Evolutionary conservation across 2,329 filamentous ascomycete species (phyloP), one percentile per base, ranked within the genome.

Genomic region (Didymosphaeria variabile): DNA sequence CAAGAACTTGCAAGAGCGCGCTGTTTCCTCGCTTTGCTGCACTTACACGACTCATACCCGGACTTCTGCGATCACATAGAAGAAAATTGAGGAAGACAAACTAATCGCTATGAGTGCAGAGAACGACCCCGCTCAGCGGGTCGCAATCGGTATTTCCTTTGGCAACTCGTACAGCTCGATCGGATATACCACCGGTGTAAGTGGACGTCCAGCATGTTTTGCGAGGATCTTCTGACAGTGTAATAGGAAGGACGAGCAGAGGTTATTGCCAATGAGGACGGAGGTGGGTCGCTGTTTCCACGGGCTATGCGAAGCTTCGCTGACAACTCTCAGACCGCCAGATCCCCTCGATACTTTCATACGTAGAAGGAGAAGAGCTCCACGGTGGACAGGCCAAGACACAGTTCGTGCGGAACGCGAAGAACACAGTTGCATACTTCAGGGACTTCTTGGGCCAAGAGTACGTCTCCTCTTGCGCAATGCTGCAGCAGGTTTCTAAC

Each of bases 81-180:
- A 8, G 1, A 21, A 45, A 13, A 10, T 53, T 4, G 21, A 36
- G 26, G 5, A 36, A 46, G 5, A 29, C 13, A 12, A 26, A 3
- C 56, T 62, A 59, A 32, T 68, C 59, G 77, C 64, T 45, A 87
- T 83, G 83, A 85, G 79, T 77, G 82, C 72, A 80, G 85, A 82
- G 78, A 81, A 79, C 75, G 79, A 74, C 71, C 79, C 78, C 76
- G 79, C 75, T 72, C 83, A 86, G 79, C 82, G 86, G 73, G 85
- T 85, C 74, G 92, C 91, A 78, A 98, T 99, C 82, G 95, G 95
- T 79, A 93, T 99, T 78, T 91, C 94, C 70, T 97, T 98, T 85
- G 95, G 95, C 82, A 99, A 98, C 85, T 94, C 93, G 64, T 97
- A 97, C 89, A 96, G 93, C 84, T 97, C 93, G 63, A 97, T 99